A percentile compares a stretch with the other conserved stretches of the same genome.
Evolutionary conservation across 164 flowering plant species (phyloP).

Genomic region (Houttuynia cordata): DNA sequence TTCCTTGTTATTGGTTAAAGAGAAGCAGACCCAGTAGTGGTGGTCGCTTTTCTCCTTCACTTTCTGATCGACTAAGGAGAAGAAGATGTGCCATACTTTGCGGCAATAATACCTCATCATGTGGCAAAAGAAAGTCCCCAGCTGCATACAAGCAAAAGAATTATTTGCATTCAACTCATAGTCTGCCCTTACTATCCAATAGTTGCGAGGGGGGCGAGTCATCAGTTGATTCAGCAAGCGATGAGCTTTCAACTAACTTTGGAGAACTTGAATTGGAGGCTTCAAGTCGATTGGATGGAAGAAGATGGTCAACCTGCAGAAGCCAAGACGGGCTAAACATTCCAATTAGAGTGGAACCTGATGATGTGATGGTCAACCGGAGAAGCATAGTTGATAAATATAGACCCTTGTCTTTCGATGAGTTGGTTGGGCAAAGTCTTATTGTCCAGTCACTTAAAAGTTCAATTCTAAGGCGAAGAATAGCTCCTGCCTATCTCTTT

Average conservation of each 20-base stretch:
- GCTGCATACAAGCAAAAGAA: constrained; percentile 30
- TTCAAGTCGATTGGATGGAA: constrained; percentile 82
- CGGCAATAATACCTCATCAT: constrained; percentile 44
- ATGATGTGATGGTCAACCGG: constrained; percentile 42
- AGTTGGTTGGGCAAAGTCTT: constrained; percentile 76
- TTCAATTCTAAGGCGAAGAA: constrained; percentile 53
- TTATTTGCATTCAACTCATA: constrained; percentile 37
- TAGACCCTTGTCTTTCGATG: constrained; percentile 73
- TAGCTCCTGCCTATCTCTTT: constrained; percentile 86
- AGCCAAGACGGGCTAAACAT: constrained; percentile 65
- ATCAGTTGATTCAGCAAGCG: constrained; percentile 54
- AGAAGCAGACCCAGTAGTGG: constrained; percentile 50
- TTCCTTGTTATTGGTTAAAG: constrained; percentile 87
- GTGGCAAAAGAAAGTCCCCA: constrained; percentile 19
- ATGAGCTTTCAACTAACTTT: constrained; percentile 75
- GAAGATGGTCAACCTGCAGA: constrained; percentile 90
- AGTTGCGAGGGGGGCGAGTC: constrained; percentile 46
- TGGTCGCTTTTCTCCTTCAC: constrained; percentile 76
- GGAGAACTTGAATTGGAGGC: constrained; percentile 97
- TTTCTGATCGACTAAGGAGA: constrained; percentile 76
- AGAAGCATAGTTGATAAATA: constrained; percentile 79
- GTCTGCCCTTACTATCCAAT: constrained; percentile 54
- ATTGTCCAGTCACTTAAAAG: constrained; percentile 72
- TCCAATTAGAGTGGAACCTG: constrained; percentile 35
- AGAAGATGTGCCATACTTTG: constrained; percentile 68